Conservation (phyloP, 2,329 filamentous ascomycete species). For the Pyrenophora tritici-repentis region DNA sequence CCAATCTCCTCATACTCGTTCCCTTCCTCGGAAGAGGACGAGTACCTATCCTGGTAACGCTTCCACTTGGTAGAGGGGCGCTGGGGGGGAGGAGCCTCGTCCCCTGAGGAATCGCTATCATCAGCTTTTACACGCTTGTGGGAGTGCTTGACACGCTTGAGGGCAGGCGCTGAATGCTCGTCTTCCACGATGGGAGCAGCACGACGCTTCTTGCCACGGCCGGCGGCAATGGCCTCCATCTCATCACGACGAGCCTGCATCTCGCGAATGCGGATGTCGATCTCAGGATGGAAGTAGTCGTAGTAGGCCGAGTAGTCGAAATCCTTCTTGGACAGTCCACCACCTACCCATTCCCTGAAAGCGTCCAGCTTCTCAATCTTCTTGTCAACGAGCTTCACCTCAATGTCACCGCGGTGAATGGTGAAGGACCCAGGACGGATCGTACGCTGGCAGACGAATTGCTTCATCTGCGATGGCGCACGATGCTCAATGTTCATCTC, state of each 20-base stretch:
- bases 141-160: neutral
- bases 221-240: neutral
- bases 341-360: slow-evolving; percentile 2
- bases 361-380: slow-evolving; percentile 15
- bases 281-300: slow-evolving; percentile 15
- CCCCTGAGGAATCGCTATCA: slow-evolving; percentile 4
- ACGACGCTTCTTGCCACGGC: slow-evolving; percentile 1
- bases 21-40: neutral
- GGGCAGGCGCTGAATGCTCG: neutral
- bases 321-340: slow-evolving; percentile 5
- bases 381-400: slow-evolving; percentile 28
- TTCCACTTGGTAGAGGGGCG: neutral
- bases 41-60: neutral
- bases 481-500: slow-evolving; percentile 30
- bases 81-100: neutral
- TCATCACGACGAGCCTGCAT: slow-evolving; percentile 5
- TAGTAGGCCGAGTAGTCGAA: slow-evolving; percentile 22
- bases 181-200: neutral
- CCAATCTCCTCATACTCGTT: neutral
- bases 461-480: slow-evolving; percentile 36
- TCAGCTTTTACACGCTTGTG: neutral
- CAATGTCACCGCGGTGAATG: slow-evolving; percentile 40
- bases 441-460: slow-evolving; percentile 31
- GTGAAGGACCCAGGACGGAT: slow-evolving; percentile 29
- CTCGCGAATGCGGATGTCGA: slow-evolving; percentile 17